Percentiles rank a stretch among this genome's conserved stretches.
Conservation (phyloP, 2,329 filamentous ascomycete genomes). For the Penicillium sp. region DNA sequence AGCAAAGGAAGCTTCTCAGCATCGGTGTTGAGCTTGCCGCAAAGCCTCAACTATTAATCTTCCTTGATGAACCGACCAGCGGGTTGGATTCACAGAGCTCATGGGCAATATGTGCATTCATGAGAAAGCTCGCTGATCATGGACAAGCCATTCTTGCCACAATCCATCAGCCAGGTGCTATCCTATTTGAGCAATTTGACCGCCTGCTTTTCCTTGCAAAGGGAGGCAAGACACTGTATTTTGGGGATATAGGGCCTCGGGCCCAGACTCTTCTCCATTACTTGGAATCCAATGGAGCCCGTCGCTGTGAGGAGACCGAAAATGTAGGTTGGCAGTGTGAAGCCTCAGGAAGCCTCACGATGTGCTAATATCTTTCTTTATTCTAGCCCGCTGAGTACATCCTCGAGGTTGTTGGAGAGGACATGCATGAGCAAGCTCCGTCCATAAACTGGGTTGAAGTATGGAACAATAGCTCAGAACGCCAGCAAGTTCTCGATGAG, state of each 20-base stretch:
- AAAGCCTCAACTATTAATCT: constrained; percentile 78
- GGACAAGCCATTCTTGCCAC: constrained; percentile 88
- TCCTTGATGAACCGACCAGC: constrained; percentile 88
- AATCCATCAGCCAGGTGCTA: constrained; percentile 90
- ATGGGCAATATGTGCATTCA: constrained; percentile 80
- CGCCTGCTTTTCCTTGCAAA: constrained; percentile 58
- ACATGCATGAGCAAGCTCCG: too few species aligned
- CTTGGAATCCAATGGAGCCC: constrained; percentile 60
- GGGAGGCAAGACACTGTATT: constrained; percentile 63
- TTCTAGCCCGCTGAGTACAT: constrained; percentile 65
- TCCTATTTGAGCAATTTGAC: constrained; percentile 80
- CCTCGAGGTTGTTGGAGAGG: constrained; percentile 48
- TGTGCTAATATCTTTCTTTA: constrained; percentile 11
- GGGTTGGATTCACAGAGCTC: constrained; percentile 86
- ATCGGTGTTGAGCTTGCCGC: constrained; percentile 91
- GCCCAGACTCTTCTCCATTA: constrained; percentile 55
- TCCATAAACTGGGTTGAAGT: too few species aligned
- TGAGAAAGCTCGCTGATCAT: constrained; percentile 80
- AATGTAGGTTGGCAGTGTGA: constrained; percentile 42
- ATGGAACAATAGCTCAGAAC: too few species aligned
- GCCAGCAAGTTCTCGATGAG: too few species aligned
- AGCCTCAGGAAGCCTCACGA: background rate
- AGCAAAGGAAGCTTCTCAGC: constrained; percentile 67
- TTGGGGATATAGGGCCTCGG: constrained; percentile 59
- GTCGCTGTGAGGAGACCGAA: constrained; percentile 56